A percentile compares a stretch with the other conserved stretches of the same genome.
Evolutionary conservation across 148 eudicot genomes (phyloP).

Genomic region (Cornus controversa): DNA sequence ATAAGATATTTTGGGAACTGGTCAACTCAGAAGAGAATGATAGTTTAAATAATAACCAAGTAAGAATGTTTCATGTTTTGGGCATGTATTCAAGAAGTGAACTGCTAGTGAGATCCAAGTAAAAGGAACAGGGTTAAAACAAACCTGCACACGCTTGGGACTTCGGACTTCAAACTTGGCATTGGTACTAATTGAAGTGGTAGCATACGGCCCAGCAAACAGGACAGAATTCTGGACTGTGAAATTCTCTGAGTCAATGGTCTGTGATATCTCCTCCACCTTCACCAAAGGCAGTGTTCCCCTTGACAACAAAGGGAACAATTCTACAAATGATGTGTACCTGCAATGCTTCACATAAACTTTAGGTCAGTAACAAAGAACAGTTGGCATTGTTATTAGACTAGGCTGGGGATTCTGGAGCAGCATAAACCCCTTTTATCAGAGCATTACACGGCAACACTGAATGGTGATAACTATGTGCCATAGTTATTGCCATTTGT

Average conservation of each 20-base stretch:
- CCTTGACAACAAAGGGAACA: constrained; percentile 72
- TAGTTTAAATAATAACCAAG: background rate
- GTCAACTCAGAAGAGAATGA: no score
- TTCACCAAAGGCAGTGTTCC: constrained; percentile 56
- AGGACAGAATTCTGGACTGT: constrained; percentile 79
- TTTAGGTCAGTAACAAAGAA: background rate
- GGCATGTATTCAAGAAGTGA: background rate
- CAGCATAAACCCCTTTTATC: background rate
- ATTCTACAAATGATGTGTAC: constrained; percentile 77
- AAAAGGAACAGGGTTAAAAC: background rate
- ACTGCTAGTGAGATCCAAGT: background rate
- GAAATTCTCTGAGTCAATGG: constrained; percentile 68
- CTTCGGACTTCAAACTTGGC: constrained; percentile 93
- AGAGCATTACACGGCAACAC: background rate
- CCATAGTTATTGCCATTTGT: no score
- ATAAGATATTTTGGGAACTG: no score
- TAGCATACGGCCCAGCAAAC: constrained; percentile 76
- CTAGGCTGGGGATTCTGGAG: background rate
- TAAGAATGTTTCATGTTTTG: background rate
- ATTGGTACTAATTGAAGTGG: constrained; percentile 80
- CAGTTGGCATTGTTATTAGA: background rate
- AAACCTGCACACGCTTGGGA: constrained; percentile 93
- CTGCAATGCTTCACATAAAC: constrained; percentile 36
- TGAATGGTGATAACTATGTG: background rate
- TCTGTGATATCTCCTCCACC: constrained; percentile 94